Conservation (phyloP, 306 rosid species). For the Fragaria nilgerrensis region DNA sequence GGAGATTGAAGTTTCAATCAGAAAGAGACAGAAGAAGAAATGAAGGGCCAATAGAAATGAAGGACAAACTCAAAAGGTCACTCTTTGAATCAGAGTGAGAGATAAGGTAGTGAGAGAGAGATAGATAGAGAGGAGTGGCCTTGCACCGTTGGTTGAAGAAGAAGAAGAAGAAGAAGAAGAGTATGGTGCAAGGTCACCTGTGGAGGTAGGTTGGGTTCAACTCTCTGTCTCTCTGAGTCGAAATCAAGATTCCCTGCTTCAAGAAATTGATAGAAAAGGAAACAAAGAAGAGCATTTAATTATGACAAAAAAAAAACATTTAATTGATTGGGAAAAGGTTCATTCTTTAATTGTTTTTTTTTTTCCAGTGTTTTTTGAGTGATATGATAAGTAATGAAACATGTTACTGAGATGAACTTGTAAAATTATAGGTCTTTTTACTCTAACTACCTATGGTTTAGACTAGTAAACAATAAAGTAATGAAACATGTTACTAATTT, state of each 20-base stretch:
- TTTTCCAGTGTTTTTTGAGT: neutral
- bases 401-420: no score
- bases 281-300: neutral
- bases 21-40: constrained; percentile 48
- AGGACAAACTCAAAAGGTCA: constrained; percentile 17
- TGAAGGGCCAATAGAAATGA: constrained; percentile 35
- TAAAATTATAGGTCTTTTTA: no score
- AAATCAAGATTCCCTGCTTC: neutral
- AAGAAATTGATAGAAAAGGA: neutral
- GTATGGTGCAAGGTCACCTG: constrained; percentile 23
- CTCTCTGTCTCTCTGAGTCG: neutral
- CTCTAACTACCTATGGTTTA: no score
- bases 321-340: neutral
- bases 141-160: constrained; percentile 15
- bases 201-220: constrained; percentile 15
- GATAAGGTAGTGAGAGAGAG: constrained; percentile 3
- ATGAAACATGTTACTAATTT: no score
- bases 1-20: constrained; percentile 28
- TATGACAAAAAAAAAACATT: neutral
- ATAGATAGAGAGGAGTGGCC: neutral
- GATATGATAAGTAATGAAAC: no score
- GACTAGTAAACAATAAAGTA: no score
- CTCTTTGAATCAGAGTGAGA: constrained; percentile 2
- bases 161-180: constrained; percentile 5
- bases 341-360: neutral